Base-by-base conservation (phyloP, 2,329 filamentous ascomycete species). In the Aspergillus thermomutatus region DNA sequence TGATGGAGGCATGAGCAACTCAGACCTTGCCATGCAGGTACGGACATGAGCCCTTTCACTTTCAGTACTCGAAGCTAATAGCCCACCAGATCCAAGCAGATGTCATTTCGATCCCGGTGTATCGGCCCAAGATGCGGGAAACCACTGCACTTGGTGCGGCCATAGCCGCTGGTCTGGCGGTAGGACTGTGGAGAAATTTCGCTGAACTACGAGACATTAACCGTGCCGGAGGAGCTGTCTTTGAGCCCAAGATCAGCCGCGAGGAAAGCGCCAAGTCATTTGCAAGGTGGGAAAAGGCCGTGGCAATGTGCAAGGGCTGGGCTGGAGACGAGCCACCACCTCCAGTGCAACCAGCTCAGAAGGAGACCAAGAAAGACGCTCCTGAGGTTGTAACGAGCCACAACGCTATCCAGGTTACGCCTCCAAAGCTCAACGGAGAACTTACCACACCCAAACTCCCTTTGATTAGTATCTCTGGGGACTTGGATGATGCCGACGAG, bases 1-100 rank as follows among this genome's bases (percentile, higher is more conserved):
- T 52, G 92, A 96, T 69, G 92, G 92, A 50, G 92, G 92, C 58
- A 90, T 96, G 81, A 91, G 88, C 66, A 93, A 90, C 75, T 93
- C 90, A 3, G 88, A 92, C 71, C 80, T 96, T 52, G 90, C 88
- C 75, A 96, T 96, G 92, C 91, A 89, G 75, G 81, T 82, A 73
- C 53, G 73, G 64, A 55, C 3, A 21, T 52, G 27, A 17, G 26
- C 23, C 66, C 68, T 31, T 68, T 69, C 54, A 53, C 9, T 21
- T 3, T 28, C 31, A 7, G 43, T 21, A 6, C 7, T 19, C 4
- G 28, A 43, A 5, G 21, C 41, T 51, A 53, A 52, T 48, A 6
- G 6, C 6, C n/a, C 17, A 28, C 50, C 60, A 89, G 82, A 90
- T 88, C 4, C 91, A 96, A 80, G 88, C 91, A 57, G 88, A 95